A percentile compares a stretch with the other conserved stretches of the same genome.
Conservation (phyloP, 1,284 basidiomycete genomes). For the Moniliella sp. region DNA sequence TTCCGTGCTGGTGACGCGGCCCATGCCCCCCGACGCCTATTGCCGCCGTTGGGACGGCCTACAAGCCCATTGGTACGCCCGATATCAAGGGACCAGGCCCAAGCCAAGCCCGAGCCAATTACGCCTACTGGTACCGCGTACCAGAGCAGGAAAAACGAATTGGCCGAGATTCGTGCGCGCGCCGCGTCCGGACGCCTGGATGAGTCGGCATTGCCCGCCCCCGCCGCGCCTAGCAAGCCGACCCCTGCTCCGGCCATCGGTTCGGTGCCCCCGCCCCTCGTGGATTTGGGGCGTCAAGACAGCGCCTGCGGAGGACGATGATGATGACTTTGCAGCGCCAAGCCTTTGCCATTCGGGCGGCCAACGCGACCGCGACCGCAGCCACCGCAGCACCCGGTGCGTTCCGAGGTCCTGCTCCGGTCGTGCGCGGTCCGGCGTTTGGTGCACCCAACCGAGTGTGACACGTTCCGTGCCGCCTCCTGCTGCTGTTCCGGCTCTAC, state of each 20-base stretch:
- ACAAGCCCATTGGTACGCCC: conserved; percentile 28
- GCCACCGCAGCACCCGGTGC: too few relatives aligned
- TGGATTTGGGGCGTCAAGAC: too few relatives aligned
- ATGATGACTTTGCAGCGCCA: too few relatives aligned
- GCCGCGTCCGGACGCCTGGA: conserved; percentile 2
- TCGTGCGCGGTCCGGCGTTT: too few relatives aligned
- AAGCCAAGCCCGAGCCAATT: conserved; percentile 20
- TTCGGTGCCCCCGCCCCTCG: too few relatives aligned
- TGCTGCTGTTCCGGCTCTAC: too few relatives aligned
- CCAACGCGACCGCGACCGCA: too few relatives aligned
- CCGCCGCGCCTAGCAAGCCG: conserved; percentile 4
- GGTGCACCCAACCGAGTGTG: too few relatives aligned
- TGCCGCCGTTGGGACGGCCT: conserved; percentile 15
- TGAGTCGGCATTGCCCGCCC: conserved; percentile 2
- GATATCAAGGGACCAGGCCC: conserved; percentile 24
- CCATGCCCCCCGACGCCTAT: conserved; percentile 24
- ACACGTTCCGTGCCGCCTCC: too few relatives aligned
- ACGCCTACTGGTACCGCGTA: conserved; percentile 23
- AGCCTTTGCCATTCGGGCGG: too few relatives aligned
- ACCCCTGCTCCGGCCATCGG: conserved; percentile 1
- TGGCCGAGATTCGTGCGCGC: conserved; percentile 19
- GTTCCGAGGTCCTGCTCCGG: too few relatives aligned
- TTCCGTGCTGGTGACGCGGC: conserved; percentile 36
- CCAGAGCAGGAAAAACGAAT: conserved; percentile 18
- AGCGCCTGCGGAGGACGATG: too few relatives aligned